Evolutionary conservation across 2,329 filamentous ascomycete genomes (phyloP), one percentile per base, ranked within the genome.

Genomic region (Macrophomina phaseolina): DNA sequence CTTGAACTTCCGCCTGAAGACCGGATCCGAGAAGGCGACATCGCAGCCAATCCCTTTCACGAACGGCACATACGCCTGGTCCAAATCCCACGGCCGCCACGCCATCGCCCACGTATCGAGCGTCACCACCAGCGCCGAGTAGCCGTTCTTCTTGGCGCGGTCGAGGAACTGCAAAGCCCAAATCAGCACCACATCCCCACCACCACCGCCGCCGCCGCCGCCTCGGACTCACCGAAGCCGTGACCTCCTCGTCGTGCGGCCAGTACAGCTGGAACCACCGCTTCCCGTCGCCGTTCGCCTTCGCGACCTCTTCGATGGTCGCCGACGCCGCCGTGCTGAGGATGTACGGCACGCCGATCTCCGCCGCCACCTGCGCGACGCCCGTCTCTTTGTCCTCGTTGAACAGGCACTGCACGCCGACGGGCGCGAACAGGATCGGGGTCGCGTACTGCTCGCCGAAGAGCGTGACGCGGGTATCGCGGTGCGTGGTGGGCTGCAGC

Each of bases 211-310:
- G 3, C 23, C 23, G 23, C 23, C 23, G 23, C 8, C 12, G n/a
- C n/a, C 7, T 1, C 5, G 16, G n/a, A 51, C 58, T 62, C 23
- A 67, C 38, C 5, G 86, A 90, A 0, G 84, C 78, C 0, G 89
- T 91, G 64, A 92, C 82, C 1, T 87, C 84, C 66, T 91, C 83
- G 69, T 38, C 84, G 23, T 82, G 78, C 0, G 90, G 89, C 87
- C 89, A 91, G 78, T 92, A 92, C 0, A 92, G 83, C 73, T 92
- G 90, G 74, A 84, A 92, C 88, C 89, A 92, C 23, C 88, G 80
- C 45, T 83, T 80, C 2, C 86, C 85, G 8, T 82, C 76, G 0
- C 84, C 84, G 53, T 82, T 86, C 0, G 86, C 86, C 12, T 80
- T 71, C 0, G 86, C 88, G 0, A 90, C 84, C 48, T 91, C 85